Evolutionary conservation across 257 asterid genomes (phyloP), one percentile per base, ranked within the genome.

Genomic region (Cruciata laevipes): DNA sequence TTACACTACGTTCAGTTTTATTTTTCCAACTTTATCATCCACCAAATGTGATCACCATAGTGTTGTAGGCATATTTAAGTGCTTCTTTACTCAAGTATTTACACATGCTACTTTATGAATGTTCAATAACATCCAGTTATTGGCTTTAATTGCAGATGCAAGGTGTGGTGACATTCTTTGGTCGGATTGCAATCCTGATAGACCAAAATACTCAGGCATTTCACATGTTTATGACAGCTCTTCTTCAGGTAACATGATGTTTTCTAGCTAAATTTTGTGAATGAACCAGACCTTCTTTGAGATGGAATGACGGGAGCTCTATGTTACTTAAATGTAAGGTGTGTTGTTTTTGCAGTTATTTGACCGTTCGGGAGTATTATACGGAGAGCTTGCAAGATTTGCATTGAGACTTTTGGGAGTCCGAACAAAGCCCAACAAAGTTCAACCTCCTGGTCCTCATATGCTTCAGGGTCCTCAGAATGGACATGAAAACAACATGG

Each of bases 151-250:
- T 64, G 75, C 89, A 93, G 98, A 87, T 89, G 96, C 90, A 85
- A 74, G 98, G 98, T 40, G 96, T 86, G 6, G 96, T 92, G 52
- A 86, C 67, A 74, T 90, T 89, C 86, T 92, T 88, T 55, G 97
- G 98, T 51, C 88, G 98, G 49, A 38, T 92, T 56, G 88, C 98
- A 59, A 78, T 92, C 76, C 68, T 92, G 82, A 84, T 88, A 9
- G 97, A 92, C 88, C 98, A 92, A 77, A 92, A 92, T 74, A 89
- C 97, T 27, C 97, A 92, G 79, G 97, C 98, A 16, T 89, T 92
- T 76, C 97, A 92, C 69, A 80, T 89, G 98, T 89, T 92, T 75
- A 87, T 90, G 91, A 55, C 83, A 7, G 76, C 78, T 42, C 68
- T 75, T 40, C 95, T 91, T 77, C 96, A 89, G 98, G 98, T 91